Evolutionary conservation across 2,329 filamentous ascomycete genomes (phyloP).

Genomic region (Fusarium euwallaceae): DNA sequence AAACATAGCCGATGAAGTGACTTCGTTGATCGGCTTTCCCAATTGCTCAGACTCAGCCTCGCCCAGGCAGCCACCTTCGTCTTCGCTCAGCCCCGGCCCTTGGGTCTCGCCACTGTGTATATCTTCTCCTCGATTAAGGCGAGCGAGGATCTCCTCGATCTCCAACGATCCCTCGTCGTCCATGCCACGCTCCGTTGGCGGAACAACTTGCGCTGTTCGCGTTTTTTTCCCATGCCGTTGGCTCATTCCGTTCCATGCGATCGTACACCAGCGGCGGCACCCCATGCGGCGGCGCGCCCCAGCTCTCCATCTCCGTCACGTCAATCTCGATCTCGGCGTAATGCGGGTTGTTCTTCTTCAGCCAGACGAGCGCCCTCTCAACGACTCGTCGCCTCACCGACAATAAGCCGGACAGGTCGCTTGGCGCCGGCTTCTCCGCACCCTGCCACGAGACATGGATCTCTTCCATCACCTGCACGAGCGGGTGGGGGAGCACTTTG

Average conservation of each 20-base stretch:
- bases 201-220: neutral
- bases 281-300: neutral
- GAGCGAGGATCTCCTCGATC: neutral
- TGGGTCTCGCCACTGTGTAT: neutral
- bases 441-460: conserved; percentile 10
- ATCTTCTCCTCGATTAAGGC: neutral
- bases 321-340: neutral
- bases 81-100: neutral
- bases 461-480: neutral
- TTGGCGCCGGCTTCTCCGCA: neutral
- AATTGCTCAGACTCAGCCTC: neutral
- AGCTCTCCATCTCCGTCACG: neutral
- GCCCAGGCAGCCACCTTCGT: no score
- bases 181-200: neutral
- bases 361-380: neutral
- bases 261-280: neutral
- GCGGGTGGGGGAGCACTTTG: neutral
- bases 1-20: neutral
- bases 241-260: neutral
- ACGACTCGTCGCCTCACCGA: neutral
- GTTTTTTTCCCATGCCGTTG: neutral
- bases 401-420: neutral
- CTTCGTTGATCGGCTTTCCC: neutral
- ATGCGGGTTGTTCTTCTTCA: neutral
- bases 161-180: neutral